Percentiles rank a stretch among this genome's conserved stretches.
Conservation (phyloP, 2,329 filamentous ascomycete species). For the Ascochyta clinopodiicola region DNA sequence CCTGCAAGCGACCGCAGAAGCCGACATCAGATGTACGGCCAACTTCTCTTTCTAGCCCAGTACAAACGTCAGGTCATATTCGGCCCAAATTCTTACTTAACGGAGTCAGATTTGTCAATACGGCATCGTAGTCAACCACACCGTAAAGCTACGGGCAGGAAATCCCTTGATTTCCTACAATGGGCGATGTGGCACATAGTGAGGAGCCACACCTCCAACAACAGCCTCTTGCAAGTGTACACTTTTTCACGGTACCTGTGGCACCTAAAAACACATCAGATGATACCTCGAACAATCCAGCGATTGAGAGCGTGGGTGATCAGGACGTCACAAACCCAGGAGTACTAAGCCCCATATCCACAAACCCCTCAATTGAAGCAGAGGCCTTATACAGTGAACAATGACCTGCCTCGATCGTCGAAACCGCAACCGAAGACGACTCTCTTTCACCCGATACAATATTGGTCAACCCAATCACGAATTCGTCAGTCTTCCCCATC, state of each 20-base stretch:
- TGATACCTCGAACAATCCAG: neutral
- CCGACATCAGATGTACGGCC: neutral
- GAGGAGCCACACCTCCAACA: neutral
- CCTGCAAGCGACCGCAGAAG: neutral
- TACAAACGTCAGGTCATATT: neutral
- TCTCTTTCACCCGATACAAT: neutral
- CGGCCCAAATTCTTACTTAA: neutral
- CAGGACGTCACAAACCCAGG: neutral
- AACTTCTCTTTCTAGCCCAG: neutral
- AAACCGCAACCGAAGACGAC: neutral
- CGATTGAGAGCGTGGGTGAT: neutral
- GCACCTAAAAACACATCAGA: neutral
- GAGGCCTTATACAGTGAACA: neutral
- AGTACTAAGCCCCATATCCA: neutral
- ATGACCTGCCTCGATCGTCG: neutral
- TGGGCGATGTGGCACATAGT: conserved; percentile 1
- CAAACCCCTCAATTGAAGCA: neutral
- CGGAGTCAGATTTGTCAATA: neutral
- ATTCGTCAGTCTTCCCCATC: conserved; percentile 19
- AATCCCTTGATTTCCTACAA: neutral
- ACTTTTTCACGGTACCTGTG: neutral
- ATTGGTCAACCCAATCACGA: conserved; percentile 15
- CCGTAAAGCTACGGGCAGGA: neutral
- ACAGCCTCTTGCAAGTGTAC: neutral
- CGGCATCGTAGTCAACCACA: neutral